Conservation (phyloP, 2,329 filamentous ascomycete species). For the Ophiostoma montium region DNA sequence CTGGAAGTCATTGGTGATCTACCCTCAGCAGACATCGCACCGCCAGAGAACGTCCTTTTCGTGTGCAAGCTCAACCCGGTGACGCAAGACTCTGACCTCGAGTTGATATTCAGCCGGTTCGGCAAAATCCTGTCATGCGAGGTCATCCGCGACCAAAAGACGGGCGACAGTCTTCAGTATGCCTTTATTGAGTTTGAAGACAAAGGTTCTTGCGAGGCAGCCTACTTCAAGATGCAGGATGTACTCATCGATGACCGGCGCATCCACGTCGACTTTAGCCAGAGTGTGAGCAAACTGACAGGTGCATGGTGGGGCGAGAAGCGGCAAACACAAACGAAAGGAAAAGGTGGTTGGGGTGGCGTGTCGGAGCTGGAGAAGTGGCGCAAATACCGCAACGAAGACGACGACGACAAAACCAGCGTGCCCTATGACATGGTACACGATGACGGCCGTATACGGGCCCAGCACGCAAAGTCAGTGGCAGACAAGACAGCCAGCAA, state of each 20-base stretch:
- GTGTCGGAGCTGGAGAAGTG: conserved; percentile 79
- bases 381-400: conserved; percentile 70
- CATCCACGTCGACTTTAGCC: conserved; percentile 97
- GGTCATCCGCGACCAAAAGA: conserved; percentile 86
- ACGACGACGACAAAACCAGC: conserved; percentile 23
- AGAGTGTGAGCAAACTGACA: conserved; percentile 78
- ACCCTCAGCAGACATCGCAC: conserved; percentile 93
- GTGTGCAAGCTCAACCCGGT: conserved; percentile 98
- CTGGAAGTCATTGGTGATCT: conserved; percentile 96
- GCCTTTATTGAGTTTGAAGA: conserved; percentile 95
- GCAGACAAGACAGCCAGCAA: not conserved
- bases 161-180: conserved; percentile 90
- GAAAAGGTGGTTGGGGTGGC: conserved; percentile 71
- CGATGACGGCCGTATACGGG: conserved; percentile 46
- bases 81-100: conserved; percentile 83
- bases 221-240: conserved; percentile 98
- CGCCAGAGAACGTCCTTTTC: conserved; percentile 92
- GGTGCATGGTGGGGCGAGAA: conserved; percentile 72
- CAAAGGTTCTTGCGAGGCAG: conserved; percentile 82
- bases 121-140: conserved; percentile 92
- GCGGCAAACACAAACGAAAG: conserved; percentile 25
- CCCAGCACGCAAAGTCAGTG: not conserved
- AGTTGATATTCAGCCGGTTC: conserved; percentile 94
- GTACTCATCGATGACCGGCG: conserved; percentile 93
- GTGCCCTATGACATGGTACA: conserved; percentile 64